A percentile compares a stretch with the other conserved stretches of the same genome.
Evolutionary conservation across 768 basidiomycete genomes (phyloP).

Genomic region (Trametes maxima): DNA sequence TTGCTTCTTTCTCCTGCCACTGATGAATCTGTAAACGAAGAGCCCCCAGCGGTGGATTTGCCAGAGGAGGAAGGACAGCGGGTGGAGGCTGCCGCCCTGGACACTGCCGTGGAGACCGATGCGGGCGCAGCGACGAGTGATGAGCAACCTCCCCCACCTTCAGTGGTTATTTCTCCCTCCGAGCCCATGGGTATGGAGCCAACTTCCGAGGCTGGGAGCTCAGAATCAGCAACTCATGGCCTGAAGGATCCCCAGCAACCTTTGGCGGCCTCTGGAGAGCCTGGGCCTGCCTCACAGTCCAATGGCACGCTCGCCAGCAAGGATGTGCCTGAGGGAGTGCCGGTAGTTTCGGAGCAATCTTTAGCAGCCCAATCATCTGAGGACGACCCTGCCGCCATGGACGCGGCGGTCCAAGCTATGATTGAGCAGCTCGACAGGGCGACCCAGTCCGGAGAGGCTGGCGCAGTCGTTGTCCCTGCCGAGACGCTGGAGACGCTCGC

Average conservation of each 20-base stretch:
- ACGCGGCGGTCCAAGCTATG: conserved; percentile 15
- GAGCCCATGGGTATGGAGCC: not conserved
- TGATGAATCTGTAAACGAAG: not conserved
- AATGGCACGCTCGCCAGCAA: not conserved
- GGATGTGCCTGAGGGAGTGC: not conserved
- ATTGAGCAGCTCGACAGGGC: conserved; percentile 20
- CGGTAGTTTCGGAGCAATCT: not conserved
- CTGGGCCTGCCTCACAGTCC: too few species aligned
- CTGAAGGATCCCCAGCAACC: too few species aligned
- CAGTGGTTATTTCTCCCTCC: conserved; percentile 3
- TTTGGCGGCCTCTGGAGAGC: not conserved
- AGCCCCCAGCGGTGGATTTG: too few species aligned
- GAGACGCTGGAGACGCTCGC: not conserved
- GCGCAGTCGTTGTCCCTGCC: conserved; percentile 13
- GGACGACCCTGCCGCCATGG: not conserved
- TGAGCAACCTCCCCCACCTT: not conserved
- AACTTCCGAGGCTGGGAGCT: not conserved
- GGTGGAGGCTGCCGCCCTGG: conserved; percentile 1
- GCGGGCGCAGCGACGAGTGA: not conserved
- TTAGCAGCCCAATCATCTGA: not conserved
- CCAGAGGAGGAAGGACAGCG: not conserved
- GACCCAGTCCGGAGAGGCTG: conserved; percentile 14
- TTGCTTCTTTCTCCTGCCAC: not conserved
- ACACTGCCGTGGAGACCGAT: not conserved
- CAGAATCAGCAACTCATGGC: not conserved